Base-by-base conservation (phyloP, 2,329 filamentous ascomycete species). In the Scortechinia acanthostroma region DNA sequence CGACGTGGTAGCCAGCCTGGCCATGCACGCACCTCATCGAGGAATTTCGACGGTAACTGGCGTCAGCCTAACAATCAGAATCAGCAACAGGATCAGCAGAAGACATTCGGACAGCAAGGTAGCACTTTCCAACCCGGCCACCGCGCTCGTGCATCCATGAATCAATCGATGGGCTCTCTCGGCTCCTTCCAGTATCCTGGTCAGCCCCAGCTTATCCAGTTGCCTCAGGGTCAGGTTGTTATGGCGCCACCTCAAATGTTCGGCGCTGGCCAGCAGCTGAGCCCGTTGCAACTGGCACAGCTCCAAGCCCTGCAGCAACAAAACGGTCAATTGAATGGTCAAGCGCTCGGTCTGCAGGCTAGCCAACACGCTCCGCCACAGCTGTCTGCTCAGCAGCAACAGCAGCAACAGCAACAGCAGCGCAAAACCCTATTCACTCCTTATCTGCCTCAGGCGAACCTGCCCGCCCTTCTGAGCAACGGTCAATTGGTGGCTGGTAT, bases 41-140 rank as follows among this genome's bases (percentile, higher is more conserved):
- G 93, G 51, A 98, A 97, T 67, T 97, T 97, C 58, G 93, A 98
- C 54, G 84, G 91, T 56, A 98, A 98, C 67, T 98, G 93, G 93
- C 87, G 93, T 56, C 94, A 90, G 58, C 91, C 87, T 54, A 10
- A 40, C 6, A 40, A 40, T 17, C 35, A 40, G 35, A 40, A 40
- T 17, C 35, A 40, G 17, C n/a, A n/a, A n/a, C n/a, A n/a, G n/a
- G 35, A 40, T 19, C 35, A 40, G 35, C 35, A 40, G 35, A 40
- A 19, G 35, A 10, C 35, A 6, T 40, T 40, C 17, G 35, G 35
- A 40, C 35, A 40, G 35, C 35, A 40, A 19, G 35, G 35, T 40
- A 40, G 35, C 17, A 10, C 35, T 40, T 40, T 40, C 35, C 35
- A 40, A 17, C 35, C 35, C 20, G 35, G 35, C 10, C 35, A 40